A percentile compares a stretch with the other conserved stretches of the same genome.
phyloP scores from a whole-genome alignment of 148 eudicot genomes.

The Rhododendron vialii region DNA sequence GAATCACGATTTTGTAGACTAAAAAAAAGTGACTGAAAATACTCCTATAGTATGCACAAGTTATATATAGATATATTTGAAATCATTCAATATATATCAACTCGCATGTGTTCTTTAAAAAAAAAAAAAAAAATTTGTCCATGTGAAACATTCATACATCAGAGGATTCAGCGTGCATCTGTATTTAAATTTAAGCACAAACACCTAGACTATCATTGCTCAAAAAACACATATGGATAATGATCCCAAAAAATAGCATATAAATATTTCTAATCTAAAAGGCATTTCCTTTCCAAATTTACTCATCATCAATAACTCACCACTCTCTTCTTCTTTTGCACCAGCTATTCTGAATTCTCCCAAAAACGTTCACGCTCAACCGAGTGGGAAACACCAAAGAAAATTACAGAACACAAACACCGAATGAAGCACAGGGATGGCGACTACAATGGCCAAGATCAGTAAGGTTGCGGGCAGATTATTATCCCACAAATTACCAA shows the following conservation, averaged over 20 bases:
- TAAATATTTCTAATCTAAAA: neutral
- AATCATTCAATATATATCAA: too few species aligned
- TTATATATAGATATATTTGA: neutral
- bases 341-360: neutral
- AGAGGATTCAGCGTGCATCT: neutral
- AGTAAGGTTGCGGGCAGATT: slow-evolving; percentile 9
- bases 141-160: too few species aligned
- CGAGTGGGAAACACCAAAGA: neutral
- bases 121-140: too few species aligned
- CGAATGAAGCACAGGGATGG: slow-evolving; percentile 12
- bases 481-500: slow-evolving; percentile 1
- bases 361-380: neutral
- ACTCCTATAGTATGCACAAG: too few species aligned
- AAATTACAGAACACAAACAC: neutral
- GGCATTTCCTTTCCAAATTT: neutral
- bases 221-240: neutral
- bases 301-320: neutral
- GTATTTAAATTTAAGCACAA: too few species aligned
- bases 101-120: fast-evolving
- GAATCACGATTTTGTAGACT: too few species aligned
- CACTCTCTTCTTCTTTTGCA: neutral
- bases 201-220: too few species aligned
- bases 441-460: slow-evolving; percentile 22
- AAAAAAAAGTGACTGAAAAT: too few species aligned
- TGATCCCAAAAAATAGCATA: neutral